Evolutionary conservation across 2,329 filamentous ascomycete genomes (phyloP).

Genomic region (Capronia coronata): DNA sequence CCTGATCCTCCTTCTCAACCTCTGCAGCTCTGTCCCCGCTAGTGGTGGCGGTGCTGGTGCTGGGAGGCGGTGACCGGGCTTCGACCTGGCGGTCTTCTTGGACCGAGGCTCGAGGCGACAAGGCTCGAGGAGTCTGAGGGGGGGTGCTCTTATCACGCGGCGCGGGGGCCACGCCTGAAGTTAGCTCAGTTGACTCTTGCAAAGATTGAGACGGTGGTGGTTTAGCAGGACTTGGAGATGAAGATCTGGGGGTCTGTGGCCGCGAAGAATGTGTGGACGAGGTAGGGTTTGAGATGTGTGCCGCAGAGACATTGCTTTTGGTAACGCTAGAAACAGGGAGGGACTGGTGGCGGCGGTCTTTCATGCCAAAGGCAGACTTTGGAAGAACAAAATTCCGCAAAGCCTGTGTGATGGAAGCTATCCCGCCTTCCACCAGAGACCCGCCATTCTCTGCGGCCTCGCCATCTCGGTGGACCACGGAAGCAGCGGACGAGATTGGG

Average conservation of each 20-base stretch:
- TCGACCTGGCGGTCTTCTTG: conserved; percentile 45
- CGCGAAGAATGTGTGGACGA: conserved; percentile 47
- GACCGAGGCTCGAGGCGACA: conserved; percentile 84
- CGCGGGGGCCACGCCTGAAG: conserved; percentile 60
- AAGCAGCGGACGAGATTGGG: conserved; percentile 40
- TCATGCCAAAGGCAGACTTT: conserved; percentile 32
- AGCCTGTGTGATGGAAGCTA: conserved; percentile 40
- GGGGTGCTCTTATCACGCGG: conserved; percentile 76
- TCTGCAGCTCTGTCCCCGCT: conserved; percentile 28
- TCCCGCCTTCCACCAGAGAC: conserved; percentile 35
- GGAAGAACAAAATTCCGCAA: conserved; percentile 42
- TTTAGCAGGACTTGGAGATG: conserved; percentile 40
- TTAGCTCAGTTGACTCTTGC: conserved; percentile 62
- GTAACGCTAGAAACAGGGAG: conserved; percentile 59
- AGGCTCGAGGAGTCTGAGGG: conserved; percentile 79
- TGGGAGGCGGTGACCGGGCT: conserved; percentile 25
- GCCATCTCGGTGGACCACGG: conserved; percentile 40
- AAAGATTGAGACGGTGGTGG: conserved; percentile 38
- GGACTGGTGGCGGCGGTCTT: conserved; percentile 41
- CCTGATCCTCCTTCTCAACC: conserved; percentile 1
- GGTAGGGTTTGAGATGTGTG: conserved; percentile 63
- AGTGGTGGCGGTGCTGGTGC: conserved; percentile 15
- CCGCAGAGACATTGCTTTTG: conserved; percentile 58
- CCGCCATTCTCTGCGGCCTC: conserved; percentile 38
- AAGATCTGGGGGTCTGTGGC: conserved; percentile 46